phyloP scores from a whole-genome alignment of 345 rosid species.

The Rhodamnia argentea region DNA sequence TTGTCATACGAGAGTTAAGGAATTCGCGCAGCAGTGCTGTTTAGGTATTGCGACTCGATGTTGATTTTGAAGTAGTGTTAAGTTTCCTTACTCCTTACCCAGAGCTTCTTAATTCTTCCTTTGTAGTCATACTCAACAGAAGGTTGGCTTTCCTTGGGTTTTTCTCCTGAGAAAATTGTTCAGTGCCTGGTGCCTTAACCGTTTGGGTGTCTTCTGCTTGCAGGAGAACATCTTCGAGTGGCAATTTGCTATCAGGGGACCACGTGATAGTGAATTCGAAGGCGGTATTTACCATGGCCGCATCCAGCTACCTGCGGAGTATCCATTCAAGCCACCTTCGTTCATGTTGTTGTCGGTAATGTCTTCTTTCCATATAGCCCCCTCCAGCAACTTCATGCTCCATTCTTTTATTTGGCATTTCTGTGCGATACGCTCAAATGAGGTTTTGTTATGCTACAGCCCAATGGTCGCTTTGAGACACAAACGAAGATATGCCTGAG shows the following conservation, averaged over 20 bases:
- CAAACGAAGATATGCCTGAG: constrained; percentile 94
- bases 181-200: not conserved
- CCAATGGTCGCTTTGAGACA: constrained; percentile 90
- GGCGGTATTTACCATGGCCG: constrained; percentile 99
- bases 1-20: not conserved
- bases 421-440: not conserved
- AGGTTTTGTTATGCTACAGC: constrained; percentile 27
- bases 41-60: not conserved
- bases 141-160: not conserved
- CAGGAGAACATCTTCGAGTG: constrained; percentile 98
- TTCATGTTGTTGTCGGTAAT: constrained; percentile 80
- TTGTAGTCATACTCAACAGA: not conserved
- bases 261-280: constrained; percentile 74
- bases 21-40: fast-evolving
- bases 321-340: constrained; percentile 98
- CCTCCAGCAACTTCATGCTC: not conserved
- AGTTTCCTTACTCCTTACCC: not conserved
- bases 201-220: not conserved
- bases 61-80: not conserved
- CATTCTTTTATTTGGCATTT: not conserved
- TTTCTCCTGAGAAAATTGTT: not conserved
- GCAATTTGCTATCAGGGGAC: constrained; percentile 96
- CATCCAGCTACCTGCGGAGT: constrained; percentile 88
- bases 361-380: not conserved
- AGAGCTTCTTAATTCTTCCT: not conserved